Evolutionary conservation across 179 eudicot species (phyloP), one percentile per base, ranked within the genome.

Genomic region (Drosera spatulata): DNA sequence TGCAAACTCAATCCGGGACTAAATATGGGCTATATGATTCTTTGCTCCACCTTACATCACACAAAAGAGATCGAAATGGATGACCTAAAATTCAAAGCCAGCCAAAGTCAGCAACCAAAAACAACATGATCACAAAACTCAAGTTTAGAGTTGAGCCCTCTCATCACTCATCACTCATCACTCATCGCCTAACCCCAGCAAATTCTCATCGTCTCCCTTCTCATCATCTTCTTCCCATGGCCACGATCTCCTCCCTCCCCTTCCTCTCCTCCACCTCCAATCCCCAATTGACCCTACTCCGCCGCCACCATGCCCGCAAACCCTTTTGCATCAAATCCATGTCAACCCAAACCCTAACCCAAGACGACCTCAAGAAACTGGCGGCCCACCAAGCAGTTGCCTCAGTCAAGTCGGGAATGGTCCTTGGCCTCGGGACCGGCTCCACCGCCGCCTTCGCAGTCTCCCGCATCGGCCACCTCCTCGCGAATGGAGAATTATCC

Each of bases 371-470:
- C 61, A 86, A 88, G 60, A 84, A 79, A 41, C 86, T 88, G 76
- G 95, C 95, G 60, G 96, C 96, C 66, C 84, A 84, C 54, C 86
- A 88, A 59, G 96, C 95, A 67, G 90, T 86, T 7, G 95, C 80
- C 10, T 83, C 86, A 70, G 86, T 88, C 65, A 76, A 78, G 42
- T 72, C 82, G 76, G 94, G 91, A 64, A 88, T 88, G 96, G 78
- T 83, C 64, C 82, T 88, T 39, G 95, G 95, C 68, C 89, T 86
- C 57, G 96, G 88, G 41, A 82, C 96, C 42, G 88, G 90, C 41
- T 84, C 85, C 72, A 89, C 91, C 53, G 91, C 95, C 72, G 88
- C 97, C 57, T 89, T 89, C 70, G 95, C 84, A 53, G 95, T 86
- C 48, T 67, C 85, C 42, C 80, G 81, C 56, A 80, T 88, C 64